Conservation (phyloP, 2,329 filamentous ascomycete species). For the Fusarium nematophilum region DNA sequence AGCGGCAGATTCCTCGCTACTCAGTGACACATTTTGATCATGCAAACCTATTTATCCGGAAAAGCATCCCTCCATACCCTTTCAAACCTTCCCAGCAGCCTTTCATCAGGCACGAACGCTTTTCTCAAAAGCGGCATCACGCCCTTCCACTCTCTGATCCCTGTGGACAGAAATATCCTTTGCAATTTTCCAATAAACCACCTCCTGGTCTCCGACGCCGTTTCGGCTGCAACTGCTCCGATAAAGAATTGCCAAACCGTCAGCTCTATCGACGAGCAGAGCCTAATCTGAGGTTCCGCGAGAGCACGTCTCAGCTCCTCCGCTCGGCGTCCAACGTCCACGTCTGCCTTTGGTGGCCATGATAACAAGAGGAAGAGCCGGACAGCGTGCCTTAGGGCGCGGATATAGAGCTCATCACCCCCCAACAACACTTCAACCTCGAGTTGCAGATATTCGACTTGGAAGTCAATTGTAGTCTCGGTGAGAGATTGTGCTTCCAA, state of each 20-base stretch:
- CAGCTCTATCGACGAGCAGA: constrained; percentile 30
- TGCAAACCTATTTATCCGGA: too few relatives aligned
- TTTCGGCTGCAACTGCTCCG: constrained; percentile 21
- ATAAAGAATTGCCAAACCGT: constrained; percentile 38
- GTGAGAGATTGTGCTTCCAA: neutral
- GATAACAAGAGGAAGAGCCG: constrained; percentile 22
- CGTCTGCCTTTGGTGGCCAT: constrained; percentile 1
- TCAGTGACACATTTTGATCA: too few relatives aligned
- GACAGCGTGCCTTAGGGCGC: constrained; percentile 13
- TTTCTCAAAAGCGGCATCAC: too few relatives aligned
- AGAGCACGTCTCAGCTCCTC: constrained; percentile 13
- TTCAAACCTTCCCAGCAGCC: too few relatives aligned
- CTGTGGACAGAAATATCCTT: neutral
- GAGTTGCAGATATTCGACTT: constrained; percentile 7
- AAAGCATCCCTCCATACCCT: too few relatives aligned
- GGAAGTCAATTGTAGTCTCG: constrained; percentile 1
- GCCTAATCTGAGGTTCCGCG: constrained; percentile 15
- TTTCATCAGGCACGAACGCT: too few relatives aligned
- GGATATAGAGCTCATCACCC: constrained; percentile 20
- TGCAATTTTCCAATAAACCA: constrained; percentile 18
- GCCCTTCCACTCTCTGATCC: too few relatives aligned
- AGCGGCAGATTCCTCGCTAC: too few relatives aligned
- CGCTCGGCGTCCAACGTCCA: neutral
- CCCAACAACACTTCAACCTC: constrained; percentile 17
- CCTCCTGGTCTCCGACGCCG: neutral